Percentiles rank a stretch among this genome's conserved stretches.
phyloP scores from a whole-genome alignment of 257 asterid species.

The Solanum dulcamara region DNA sequence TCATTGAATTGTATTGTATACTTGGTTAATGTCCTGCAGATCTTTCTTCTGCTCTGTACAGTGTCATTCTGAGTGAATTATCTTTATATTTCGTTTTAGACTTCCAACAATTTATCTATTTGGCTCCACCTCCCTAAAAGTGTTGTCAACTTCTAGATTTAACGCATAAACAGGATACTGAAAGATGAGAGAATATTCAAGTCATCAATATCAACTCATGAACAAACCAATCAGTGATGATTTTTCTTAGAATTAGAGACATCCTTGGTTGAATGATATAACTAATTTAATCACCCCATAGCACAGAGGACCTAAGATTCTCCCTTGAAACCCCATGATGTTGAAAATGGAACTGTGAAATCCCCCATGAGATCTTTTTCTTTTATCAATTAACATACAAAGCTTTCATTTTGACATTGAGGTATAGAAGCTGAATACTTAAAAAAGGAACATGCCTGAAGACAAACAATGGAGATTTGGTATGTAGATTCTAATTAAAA shows the following conservation, averaged over 20 bases:
- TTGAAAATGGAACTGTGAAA: not conserved
- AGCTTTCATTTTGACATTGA: not conserved
- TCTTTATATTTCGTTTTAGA: not conserved
- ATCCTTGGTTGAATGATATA: not conserved
- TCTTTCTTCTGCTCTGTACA: not conserved
- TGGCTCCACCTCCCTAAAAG: not conserved
- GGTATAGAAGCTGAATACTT: not conserved
- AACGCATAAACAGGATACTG: not conserved
- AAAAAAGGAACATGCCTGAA: not conserved
- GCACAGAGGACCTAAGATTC: not conserved
- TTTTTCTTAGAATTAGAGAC: not conserved
- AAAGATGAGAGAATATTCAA: not conserved
- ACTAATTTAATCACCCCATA: not conserved
- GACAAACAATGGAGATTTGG: not conserved
- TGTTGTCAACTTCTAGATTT: not conserved
- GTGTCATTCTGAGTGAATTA: not conserved
- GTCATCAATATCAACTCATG: not conserved
- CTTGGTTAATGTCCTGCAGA: not conserved
- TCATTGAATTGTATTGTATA: not conserved
- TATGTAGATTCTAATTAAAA: not conserved
- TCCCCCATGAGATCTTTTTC: not conserved
- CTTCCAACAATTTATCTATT: not conserved
- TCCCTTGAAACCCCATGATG: not conserved
- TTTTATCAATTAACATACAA: not conserved
- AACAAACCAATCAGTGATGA: not conserved